These are phyloP conservation scores for Phascolomyces articulosus DNA, from an alignment of 371 early-diverging fungal species.

Conservation along the genomic window DNA sequence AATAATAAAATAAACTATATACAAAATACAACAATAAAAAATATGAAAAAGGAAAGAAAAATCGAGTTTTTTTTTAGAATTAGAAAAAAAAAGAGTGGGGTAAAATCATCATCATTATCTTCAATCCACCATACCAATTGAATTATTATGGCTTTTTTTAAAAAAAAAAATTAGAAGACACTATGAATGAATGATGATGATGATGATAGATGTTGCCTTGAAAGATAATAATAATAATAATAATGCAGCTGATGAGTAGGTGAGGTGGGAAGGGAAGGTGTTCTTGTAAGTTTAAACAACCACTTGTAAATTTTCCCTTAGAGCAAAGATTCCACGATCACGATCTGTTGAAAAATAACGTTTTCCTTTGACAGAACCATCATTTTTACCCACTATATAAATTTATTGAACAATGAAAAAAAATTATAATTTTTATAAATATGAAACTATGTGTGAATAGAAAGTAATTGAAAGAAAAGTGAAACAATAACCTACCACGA, in stretches of 20 bases:
- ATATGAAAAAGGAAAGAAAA: too few species aligned
- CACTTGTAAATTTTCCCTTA: slow-evolving; percentile 30
- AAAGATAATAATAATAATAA: too few species aligned
- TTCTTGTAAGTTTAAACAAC: not conserved
- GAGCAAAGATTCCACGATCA: slow-evolving; percentile 41
- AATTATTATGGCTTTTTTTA: too few species aligned
- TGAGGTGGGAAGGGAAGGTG: not conserved
- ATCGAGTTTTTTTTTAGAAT: too few species aligned
- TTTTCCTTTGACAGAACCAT: slow-evolving; percentile 37
- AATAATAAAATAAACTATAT: too few species aligned
- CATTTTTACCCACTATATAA: slow-evolving; percentile 41
- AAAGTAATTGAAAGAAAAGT: too few species aligned
- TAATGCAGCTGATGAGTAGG: too few species aligned
- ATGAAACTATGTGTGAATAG: not conserved
- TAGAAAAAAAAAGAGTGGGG: not conserved
- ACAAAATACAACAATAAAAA: not conserved
- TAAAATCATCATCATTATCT: not conserved
- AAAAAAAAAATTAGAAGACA: too few species aligned
- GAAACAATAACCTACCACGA: slow-evolving; percentile 35
- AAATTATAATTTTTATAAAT: not conserved
- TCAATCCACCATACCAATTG: too few species aligned
- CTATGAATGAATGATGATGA: too few species aligned
- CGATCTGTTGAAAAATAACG: slow-evolving; percentile 44
- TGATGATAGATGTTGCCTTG: too few species aligned
- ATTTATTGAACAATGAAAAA: not conserved